A percentile compares a stretch with the other conserved stretches of the same genome.
phyloP scores from a whole-genome alignment of 768 basidiomycete genomes.

The Leccinum boreale region DNA sequence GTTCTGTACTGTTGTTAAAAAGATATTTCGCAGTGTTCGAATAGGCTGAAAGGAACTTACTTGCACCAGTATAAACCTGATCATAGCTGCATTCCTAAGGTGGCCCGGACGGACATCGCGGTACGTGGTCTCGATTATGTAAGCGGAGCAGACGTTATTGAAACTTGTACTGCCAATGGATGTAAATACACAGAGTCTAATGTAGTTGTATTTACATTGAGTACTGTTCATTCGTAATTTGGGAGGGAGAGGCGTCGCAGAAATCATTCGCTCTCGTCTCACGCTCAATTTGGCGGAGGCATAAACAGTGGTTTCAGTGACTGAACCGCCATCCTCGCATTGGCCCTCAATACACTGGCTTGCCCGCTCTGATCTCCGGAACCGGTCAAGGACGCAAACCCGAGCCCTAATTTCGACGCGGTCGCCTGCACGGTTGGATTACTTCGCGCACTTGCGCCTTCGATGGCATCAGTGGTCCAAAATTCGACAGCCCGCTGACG shows the following conservation, averaged over 20 bases:
- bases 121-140: conserved; percentile 14
- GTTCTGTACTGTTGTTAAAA: conserved; percentile 52
- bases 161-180: neutral
- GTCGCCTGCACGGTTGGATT: conserved; percentile 47
- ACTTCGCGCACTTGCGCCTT: conserved; percentile 47
- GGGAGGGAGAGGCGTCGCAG: neutral
- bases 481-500: conserved; percentile 47
- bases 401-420: conserved; percentile 45
- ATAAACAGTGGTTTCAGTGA: conserved; percentile 25
- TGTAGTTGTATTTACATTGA: neutral
- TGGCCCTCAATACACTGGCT: conserved; percentile 25
- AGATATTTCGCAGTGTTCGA: neutral
- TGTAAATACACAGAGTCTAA: neutral
- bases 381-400: conserved; percentile 23
- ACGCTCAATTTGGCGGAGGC: conserved; percentile 18
- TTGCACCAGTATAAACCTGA: conserved; percentile 97
- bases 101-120: conserved; percentile 1
- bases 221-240: neutral
- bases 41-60: conserved; percentile 38
- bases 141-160: neutral
- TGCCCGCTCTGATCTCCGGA: conserved; percentile 7
- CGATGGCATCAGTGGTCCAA: conserved; percentile 55
- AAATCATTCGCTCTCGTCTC: neutral
- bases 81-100: conserved; percentile 53
- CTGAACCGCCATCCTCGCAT: conserved; percentile 25